A percentile compares a stretch with the other conserved stretches of the same genome.
These are phyloP conservation scores for Yarrowia bubula DNA, from an alignment of 805 yeast genomes.

Conservation along the genomic window DNA sequence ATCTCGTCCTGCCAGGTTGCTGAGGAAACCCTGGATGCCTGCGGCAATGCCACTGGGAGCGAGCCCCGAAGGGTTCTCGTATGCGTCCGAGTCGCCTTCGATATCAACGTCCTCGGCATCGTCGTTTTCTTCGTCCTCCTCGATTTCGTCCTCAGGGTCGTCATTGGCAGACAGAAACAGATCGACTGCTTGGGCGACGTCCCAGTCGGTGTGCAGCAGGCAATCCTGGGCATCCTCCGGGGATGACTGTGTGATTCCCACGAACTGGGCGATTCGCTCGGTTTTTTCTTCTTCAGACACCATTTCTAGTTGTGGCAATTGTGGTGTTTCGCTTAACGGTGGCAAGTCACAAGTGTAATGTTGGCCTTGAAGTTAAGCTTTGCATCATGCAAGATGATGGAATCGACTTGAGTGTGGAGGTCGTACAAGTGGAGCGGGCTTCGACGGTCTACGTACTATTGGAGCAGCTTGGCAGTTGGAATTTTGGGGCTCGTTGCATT, in stretches of 20 bases:
- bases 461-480: not conserved
- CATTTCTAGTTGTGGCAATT: slow-evolving; percentile 1
- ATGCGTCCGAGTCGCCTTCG: slow-evolving; percentile 5
- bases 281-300: slow-evolving; percentile 29
- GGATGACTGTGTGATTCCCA: slow-evolving; percentile 42
- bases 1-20: slow-evolving; percentile 14
- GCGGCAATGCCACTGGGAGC: slow-evolving; percentile 22
- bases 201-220: slow-evolving; percentile 40
- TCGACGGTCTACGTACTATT: too few relatives aligned
- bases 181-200: slow-evolving; percentile 33
- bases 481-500: not conserved
- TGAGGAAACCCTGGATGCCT: slow-evolving; percentile 19
- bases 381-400: not conserved
- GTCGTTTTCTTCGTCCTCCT: slow-evolving; percentile 22
- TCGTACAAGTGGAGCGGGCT: too few relatives aligned
- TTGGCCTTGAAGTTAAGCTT: not conserved
- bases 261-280: slow-evolving; percentile 38
- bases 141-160: slow-evolving; percentile 15
- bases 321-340: not conserved
- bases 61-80: slow-evolving; percentile 16
- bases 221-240: slow-evolving; percentile 44
- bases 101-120: slow-evolving; percentile 11
- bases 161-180: slow-evolving; percentile 23
- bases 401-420: not conserved
- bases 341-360: slow-evolving; percentile 22